phyloP scores from a whole-genome alignment of 164 flowering plant genomes.

The Platanus orientalis region DNA sequence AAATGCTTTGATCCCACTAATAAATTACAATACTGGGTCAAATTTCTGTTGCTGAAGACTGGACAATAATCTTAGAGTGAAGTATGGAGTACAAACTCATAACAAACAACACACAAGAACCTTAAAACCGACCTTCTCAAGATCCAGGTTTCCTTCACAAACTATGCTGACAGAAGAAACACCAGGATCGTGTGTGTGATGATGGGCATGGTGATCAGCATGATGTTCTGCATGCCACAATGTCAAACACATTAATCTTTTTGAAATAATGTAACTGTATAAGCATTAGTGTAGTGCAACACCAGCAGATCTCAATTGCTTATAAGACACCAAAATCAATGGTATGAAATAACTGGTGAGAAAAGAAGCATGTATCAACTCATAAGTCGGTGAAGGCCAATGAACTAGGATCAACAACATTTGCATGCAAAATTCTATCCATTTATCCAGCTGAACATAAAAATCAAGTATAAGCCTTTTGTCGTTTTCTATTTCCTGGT shows the following conservation, averaged over 20 bases:
- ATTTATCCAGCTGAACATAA: no score
- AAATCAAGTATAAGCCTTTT: no score
- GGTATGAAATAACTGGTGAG: no score
- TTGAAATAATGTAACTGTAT: neutral
- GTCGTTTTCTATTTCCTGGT: no score
- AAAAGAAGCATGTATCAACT: no score
- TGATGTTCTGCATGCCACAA: slow-evolving; percentile 61
- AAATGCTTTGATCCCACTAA: no score
- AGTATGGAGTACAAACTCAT: neutral
- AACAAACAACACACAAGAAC: slow-evolving; percentile 5
- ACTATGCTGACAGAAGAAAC: slow-evolving; percentile 97
- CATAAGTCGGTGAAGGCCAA: no score
- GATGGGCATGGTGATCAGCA: slow-evolving; percentile 64
- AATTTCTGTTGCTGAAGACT: neutral
- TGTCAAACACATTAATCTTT: neutral
- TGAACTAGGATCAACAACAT: no score
- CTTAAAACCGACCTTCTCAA: slow-evolving; percentile 66
- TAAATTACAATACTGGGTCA: neutral
- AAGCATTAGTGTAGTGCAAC: no score
- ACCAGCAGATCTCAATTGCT: no score
- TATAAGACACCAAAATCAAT: no score
- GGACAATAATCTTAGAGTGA: neutral
- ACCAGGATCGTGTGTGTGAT: slow-evolving; percentile 94
- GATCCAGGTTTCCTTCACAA: slow-evolving; percentile 92
- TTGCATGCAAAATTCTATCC: no score